A percentile compares a stretch with the other conserved stretches of the same genome.
Evolutionary conservation across 2,329 filamentous ascomycete genomes (phyloP).

Genomic region (Xylaria arbuscula): DNA sequence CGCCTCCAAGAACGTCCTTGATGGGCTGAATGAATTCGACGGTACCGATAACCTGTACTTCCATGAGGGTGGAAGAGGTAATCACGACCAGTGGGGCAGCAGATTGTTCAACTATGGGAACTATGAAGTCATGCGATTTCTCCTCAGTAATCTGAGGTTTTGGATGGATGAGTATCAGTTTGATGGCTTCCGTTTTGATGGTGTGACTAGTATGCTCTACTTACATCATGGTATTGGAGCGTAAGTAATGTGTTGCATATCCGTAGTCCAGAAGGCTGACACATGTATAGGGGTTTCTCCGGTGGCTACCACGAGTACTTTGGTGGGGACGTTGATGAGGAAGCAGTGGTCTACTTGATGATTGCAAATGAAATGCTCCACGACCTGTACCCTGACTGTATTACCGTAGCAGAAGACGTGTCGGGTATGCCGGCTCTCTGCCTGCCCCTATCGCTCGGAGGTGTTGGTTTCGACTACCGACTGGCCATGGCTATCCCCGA

Average conservation of each 20-base stretch:
- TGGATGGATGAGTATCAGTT: conserved; percentile 99
- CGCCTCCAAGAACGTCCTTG: conserved; percentile 95
- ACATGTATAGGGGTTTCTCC: conserved; percentile 81
- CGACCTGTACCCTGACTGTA: conserved; percentile 83
- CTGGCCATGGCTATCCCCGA: conserved; percentile 98
- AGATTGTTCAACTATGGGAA: conserved; percentile 96
- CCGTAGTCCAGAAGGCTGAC: conserved; percentile 42
- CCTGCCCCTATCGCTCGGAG: conserved; percentile 83
- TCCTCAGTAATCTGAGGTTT: conserved; percentile 94
- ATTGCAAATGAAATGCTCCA: conserved; percentile 97
- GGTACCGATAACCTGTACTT: conserved; percentile 96
- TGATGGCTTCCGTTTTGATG: conserved; percentile 97
- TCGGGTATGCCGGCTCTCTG: conserved; percentile 99
- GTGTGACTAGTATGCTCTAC: conserved; percentile 99
- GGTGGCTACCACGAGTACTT: conserved; percentile 99
- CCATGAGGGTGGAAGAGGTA: conserved; percentile 84
- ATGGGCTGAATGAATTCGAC: conserved; percentile 96
- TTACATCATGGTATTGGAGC: conserved; percentile 95
- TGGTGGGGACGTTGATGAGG: conserved; percentile 86
- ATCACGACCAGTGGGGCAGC: conserved; percentile 95
- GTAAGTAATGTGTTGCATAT: conserved; percentile 62
- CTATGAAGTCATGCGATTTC: conserved; percentile 94
- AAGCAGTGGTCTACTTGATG: conserved; percentile 95
- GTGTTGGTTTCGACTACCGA: conserved; percentile 96
- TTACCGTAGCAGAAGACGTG: conserved; percentile 96